phyloP scores from a whole-genome alignment of 1,139 yeast species.

The Saccharomyces uvarum region DNA sequence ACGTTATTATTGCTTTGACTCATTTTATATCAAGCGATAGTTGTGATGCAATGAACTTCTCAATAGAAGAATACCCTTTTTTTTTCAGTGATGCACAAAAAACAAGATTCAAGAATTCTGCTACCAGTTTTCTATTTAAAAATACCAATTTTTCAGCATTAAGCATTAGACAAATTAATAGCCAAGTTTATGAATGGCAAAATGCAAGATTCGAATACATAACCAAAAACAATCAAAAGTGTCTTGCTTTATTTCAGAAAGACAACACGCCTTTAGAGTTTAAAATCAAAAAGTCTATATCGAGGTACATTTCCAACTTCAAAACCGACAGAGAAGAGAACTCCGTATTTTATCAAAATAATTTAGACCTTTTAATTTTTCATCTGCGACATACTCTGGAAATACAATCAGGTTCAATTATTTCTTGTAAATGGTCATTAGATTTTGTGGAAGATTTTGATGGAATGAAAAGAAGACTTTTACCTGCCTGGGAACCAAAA shows the following conservation, averaged over 20 bases:
- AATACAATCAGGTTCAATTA: slow-evolving; percentile 21
- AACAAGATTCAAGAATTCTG: neutral
- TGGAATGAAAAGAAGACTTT: slow-evolving; percentile 38
- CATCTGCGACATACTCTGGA: slow-evolving; percentile 39
- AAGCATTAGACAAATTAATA: neutral
- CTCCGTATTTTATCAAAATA: slow-evolving; percentile 41
- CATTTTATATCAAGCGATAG: slow-evolving; percentile 4
- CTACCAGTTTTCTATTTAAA: neutral
- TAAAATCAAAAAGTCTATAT: slow-evolving; percentile 15
- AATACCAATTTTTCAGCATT: neutral
- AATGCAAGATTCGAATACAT: slow-evolving; percentile 1
- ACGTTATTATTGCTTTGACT: slow-evolving; percentile 22
- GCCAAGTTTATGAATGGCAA: neutral
- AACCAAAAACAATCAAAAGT: neutral
- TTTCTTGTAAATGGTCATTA: slow-evolving; percentile 37
- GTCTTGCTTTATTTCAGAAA: slow-evolving; percentile 7
- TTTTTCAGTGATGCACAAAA: neutral
- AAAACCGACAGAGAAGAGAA: slow-evolving; percentile 61
- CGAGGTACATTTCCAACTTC: slow-evolving; percentile 40
- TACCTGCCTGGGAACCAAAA: slow-evolving; percentile 9
- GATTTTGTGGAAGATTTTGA: slow-evolving; percentile 64
- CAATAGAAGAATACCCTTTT: neutral
- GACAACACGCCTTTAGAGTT: slow-evolving; percentile 16
- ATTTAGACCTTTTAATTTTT: slow-evolving; percentile 41
- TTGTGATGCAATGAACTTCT: slow-evolving; percentile 3